These are phyloP conservation scores for Colletotrichum cuscutae DNA, from an alignment of 2,329 filamentous ascomycete species.

Conservation along the genomic window DNA sequence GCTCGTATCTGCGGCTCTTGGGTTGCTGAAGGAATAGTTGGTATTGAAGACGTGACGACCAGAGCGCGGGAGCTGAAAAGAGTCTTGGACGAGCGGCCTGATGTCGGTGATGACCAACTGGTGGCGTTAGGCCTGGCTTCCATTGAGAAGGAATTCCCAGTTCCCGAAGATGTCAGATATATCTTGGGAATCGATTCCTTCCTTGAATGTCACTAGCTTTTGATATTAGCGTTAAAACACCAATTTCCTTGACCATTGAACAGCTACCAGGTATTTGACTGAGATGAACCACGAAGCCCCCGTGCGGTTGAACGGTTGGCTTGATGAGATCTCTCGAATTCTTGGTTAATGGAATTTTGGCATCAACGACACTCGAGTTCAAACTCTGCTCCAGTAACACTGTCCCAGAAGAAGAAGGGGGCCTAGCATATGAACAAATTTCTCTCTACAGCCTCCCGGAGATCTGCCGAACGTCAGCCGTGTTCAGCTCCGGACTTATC, in stretches of 20 bases:
- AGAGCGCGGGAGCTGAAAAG: slow-evolving; percentile 59
- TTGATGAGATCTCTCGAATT: too few species aligned
- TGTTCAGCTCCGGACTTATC: neutral
- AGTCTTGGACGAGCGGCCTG: slow-evolving; percentile 52
- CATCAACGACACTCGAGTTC: too few species aligned
- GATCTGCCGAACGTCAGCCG: neutral
- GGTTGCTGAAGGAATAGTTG: slow-evolving; percentile 61
- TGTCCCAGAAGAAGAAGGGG: too few species aligned
- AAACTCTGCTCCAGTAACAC: too few species aligned
- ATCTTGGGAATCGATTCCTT: slow-evolving; percentile 45
- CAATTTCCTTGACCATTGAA: neutral
- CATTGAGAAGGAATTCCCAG: slow-evolving; percentile 53
- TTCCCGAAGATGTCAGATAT: slow-evolving; percentile 49
- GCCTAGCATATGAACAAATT: too few species aligned
- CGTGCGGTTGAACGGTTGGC: too few species aligned
- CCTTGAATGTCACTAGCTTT: neutral
- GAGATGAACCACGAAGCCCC: neutral
- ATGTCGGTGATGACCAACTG: slow-evolving; percentile 48
- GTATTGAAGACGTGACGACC: slow-evolving; percentile 69
- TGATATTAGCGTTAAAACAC: neutral
- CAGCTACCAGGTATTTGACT: too few species aligned
- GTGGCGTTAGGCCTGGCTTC: slow-evolving; percentile 52
- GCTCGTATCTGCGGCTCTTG: slow-evolving; percentile 55
- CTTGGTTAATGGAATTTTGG: too few species aligned
- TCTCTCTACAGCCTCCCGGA: neutral